These are phyloP conservation scores for Dactylellina haptotyla DNA, from an alignment of 2,329 filamentous ascomycete species.

Conservation along the genomic window DNA sequence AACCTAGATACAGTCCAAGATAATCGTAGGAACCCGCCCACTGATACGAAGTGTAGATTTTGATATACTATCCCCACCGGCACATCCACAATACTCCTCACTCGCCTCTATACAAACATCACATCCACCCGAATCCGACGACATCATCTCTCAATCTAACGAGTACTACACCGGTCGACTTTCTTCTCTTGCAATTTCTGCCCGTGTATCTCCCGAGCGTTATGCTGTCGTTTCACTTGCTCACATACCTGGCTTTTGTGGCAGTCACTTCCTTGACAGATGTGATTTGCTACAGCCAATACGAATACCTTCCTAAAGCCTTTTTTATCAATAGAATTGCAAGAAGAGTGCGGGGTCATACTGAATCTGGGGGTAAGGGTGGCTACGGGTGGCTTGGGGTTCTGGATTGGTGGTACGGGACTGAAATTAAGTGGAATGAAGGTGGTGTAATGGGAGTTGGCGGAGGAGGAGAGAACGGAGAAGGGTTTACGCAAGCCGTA, in stretches of 20 bases:
- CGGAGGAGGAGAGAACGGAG: slow-evolving; percentile 67
- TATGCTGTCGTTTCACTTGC: slow-evolving; percentile 74
- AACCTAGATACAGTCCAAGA: too few species aligned
- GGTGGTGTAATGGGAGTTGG: slow-evolving; percentile 69
- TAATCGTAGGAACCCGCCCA: too few species aligned
- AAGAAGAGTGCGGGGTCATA: slow-evolving; percentile 68
- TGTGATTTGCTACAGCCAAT: slow-evolving; percentile 74
- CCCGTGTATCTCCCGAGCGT: slow-evolving; percentile 74
- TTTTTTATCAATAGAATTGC: slow-evolving; percentile 68
- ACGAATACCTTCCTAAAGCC: slow-evolving; percentile 68
- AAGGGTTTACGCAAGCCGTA: slow-evolving; percentile 58
- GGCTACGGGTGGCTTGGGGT: slow-evolving; percentile 70
- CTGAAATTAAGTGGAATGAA: slow-evolving; percentile 66
- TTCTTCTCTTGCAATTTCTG: slow-evolving; percentile 72
- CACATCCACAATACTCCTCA: slow-evolving; percentile 66
- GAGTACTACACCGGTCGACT: slow-evolving; percentile 74
- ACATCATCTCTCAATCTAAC: slow-evolving; percentile 73
- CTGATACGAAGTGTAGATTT: slow-evolving; percentile 62
- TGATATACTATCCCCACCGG: slow-evolving; percentile 80
- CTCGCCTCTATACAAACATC: slow-evolving; percentile 63
- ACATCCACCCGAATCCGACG: slow-evolving; percentile 67
- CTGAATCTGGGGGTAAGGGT: slow-evolving; percentile 67
- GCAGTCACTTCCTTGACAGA: slow-evolving; percentile 74
- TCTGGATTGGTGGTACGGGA: slow-evolving; percentile 71
- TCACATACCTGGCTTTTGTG: slow-evolving; percentile 76